These are phyloP conservation scores for Marchantia paleacea DNA, from an alignment of 225 moss, liverwort and hornwort species.

Conservation along the genomic window DNA sequence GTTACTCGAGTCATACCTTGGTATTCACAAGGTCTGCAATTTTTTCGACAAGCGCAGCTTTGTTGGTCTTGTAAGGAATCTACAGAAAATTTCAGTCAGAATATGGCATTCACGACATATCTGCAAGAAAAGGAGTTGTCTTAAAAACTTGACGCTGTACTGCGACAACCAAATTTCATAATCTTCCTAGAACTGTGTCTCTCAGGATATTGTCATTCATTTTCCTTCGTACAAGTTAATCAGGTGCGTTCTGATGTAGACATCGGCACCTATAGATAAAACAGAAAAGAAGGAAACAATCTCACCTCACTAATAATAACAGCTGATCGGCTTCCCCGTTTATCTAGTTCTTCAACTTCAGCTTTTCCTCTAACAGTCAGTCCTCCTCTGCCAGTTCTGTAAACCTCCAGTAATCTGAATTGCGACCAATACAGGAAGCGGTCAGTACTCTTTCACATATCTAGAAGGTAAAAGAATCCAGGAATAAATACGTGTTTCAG, in stretches of 20 bases:
- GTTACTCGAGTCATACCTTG: constrained; percentile 47
- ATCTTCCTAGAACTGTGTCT: neutral
- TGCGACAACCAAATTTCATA: neutral
- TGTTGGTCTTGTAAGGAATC: constrained; percentile 95
- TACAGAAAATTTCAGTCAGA: constrained; percentile 33
- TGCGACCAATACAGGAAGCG: neutral
- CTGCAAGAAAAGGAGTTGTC: neutral
- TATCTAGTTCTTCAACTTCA: constrained; percentile 84
- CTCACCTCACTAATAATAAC: constrained; percentile 85
- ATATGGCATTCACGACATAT: neutral
- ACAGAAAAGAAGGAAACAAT: neutral
- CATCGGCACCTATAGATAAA: neutral
- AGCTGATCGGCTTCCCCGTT: constrained; percentile 77
- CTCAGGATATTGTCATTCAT: neutral
- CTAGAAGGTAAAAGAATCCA: neutral
- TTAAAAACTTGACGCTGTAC: neutral
- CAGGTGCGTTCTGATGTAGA: neutral
- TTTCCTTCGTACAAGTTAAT: neutral
- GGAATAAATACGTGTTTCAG: neutral
- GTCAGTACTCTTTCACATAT: neutral
- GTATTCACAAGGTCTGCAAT: constrained; percentile 94
- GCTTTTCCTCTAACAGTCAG: constrained; percentile 87
- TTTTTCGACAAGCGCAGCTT: constrained; percentile 90
- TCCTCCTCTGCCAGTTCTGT: constrained; percentile 88
- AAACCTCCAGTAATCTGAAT: constrained; percentile 78